Evolutionary conservation across 345 rosid genomes (phyloP), one percentile per base, ranked within the genome.

Genomic region (Mangifera indica): DNA sequence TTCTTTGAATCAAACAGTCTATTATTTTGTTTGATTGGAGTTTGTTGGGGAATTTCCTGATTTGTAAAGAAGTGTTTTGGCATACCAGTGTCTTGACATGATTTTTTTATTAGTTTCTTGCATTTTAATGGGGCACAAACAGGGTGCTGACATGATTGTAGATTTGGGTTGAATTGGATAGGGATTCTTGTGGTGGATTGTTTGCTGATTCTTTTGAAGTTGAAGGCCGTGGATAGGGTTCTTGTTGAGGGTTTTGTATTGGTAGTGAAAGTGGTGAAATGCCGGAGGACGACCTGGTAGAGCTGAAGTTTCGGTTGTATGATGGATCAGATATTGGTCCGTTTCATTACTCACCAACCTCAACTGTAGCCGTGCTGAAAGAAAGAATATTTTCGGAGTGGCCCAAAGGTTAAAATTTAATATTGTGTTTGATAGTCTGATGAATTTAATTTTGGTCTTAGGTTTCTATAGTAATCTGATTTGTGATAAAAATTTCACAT

Each of bases 261-360:
- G 77, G 74, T 45, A 58, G 44, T 14, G 68, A 74, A 75, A 78
- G 65, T 29, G 72, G 63, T 77, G 79, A 87, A 85, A 95, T 95
- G 97, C 84, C 89, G 78, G 97, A 84, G 66, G 96, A 82, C 82
- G 93, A 92, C 61, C 79, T 88, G 70, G 86, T 91, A 24, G 94
- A 92, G 82, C 82, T 95, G 9, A 95, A 90, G 82, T 92, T 95
- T 78, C 86, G 98, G 72, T 77, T 95, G 78, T 89, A 87, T 56
- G 99, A 95, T 77, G 98, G 98, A 77, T 85, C 98, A 2, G 93
- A 92, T 82, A 86, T 92, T 45, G 99, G 99, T 60, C 99, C 98
- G 13, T 91, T 92, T 73, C 81, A 81, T 57, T 91, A 92, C 83
- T 87, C 92, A 0, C 87, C 94, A 14, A 75, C 93, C 1, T 86